These are phyloP conservation scores for Ziziphus jujuba DNA, from an alignment of 306 rosid species.

Conservation along the genomic window DNA sequence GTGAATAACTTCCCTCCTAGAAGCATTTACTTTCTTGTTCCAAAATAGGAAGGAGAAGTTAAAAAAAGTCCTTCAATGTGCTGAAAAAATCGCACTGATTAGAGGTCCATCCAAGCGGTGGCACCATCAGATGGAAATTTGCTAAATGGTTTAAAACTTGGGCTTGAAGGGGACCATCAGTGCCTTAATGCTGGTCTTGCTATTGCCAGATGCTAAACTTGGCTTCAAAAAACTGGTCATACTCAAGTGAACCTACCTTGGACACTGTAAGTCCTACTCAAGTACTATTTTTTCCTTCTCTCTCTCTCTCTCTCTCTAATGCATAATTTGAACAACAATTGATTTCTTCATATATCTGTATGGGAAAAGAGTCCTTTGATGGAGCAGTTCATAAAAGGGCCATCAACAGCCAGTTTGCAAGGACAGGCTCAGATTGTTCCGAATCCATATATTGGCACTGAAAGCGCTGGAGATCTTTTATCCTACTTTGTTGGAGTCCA, in stretches of 20 bases:
- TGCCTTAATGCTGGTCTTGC: constrained; percentile 93
- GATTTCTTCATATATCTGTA: constrained; percentile 21
- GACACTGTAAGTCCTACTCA: too few relatives aligned
- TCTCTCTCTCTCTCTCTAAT: too few relatives aligned
- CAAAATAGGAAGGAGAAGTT: background rate
- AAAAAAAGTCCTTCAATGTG: constrained; percentile 23
- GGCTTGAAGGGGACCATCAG: constrained; percentile 97
- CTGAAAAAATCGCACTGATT: constrained; percentile 28
- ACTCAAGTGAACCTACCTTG: constrained; percentile 40
- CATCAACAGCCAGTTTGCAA: too few relatives aligned
- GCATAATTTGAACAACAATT: constrained; percentile 22
- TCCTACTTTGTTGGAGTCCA: constrained; percentile 96
- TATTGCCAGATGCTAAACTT: constrained; percentile 71
- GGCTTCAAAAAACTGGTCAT: constrained; percentile 80
- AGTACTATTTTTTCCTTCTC: constrained; percentile 20
- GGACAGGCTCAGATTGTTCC: constrained; percentile 93
- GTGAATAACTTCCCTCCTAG: too few relatives aligned
- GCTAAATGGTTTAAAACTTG: constrained; percentile 69
- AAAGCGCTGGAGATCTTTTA: constrained; percentile 54
- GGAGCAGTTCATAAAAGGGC: constrained; percentile 70
- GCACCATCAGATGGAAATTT: constrained; percentile 61
- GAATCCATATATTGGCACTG: constrained; percentile 45
- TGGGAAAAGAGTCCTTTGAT: constrained; percentile 64
- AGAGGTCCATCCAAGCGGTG: constrained; percentile 69
- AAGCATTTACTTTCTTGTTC: too few relatives aligned